Conservation (phyloP, 345 rosid species). For the Turritis glabra region DNA sequence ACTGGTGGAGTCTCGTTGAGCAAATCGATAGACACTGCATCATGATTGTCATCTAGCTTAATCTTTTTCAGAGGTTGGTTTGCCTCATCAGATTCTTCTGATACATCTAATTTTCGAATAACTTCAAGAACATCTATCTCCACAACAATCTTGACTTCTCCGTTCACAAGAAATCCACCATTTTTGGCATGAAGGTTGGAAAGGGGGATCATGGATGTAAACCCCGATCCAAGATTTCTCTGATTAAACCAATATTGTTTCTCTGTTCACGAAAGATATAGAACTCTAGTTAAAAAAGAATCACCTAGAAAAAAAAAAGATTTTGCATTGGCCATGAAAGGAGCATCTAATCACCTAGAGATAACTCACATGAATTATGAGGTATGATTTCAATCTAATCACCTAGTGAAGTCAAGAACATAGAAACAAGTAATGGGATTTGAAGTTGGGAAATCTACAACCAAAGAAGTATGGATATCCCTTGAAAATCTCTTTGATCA, state of each 20-base stretch:
- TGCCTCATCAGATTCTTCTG: not conserved
- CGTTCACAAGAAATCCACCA: slow-evolving; percentile 48
- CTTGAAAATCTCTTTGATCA: not conserved
- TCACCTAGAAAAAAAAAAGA: not conserved
- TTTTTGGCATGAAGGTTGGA: not conserved
- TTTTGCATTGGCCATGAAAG: not conserved
- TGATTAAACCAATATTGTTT: slow-evolving; percentile 16
- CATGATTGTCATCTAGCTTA: not conserved
- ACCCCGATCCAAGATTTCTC: not conserved
- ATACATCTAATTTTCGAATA: slow-evolving; percentile 10
- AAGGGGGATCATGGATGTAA: not conserved
- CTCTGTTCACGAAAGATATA: not conserved
- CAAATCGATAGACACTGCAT: not conserved
- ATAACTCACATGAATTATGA: not conserved
- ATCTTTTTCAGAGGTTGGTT: not conserved
- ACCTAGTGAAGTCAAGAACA: not conserved
- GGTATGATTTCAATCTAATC: not conserved
- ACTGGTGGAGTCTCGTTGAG: not conserved
- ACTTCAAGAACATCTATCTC: slow-evolving; percentile 44
- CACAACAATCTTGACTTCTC: slow-evolving; percentile 60
- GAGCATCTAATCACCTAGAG: not conserved
- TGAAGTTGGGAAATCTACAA: not conserved
- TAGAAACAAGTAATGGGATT: not conserved
- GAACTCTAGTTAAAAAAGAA: not conserved
- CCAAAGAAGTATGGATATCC: not conserved